These are phyloP conservation scores for Eimeria acervulina DNA, from an alignment of 169 alveolate genomes.

Conservation along the genomic window DNA sequence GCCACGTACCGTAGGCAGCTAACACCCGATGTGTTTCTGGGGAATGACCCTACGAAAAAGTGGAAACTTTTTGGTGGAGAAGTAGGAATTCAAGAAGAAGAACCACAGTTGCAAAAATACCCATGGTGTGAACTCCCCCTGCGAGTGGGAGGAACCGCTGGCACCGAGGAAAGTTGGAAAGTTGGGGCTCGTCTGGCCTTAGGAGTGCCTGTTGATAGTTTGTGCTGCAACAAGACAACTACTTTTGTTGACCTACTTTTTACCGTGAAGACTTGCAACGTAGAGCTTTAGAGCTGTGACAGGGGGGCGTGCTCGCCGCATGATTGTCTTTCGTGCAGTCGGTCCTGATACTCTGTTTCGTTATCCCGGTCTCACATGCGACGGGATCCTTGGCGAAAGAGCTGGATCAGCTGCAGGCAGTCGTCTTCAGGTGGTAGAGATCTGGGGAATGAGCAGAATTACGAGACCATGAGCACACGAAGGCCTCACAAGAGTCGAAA, in stretches of 20 bases:
- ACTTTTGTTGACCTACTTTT: background rate
- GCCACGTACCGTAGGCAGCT: background rate
- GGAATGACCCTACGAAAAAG: too few species aligned
- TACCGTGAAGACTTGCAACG: background rate
- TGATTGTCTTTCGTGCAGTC: background rate
- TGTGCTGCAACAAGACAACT: background rate
- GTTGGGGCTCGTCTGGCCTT: background rate
- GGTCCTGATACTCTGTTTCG: background rate
- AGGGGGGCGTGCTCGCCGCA: background rate
- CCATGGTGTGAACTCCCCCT: background rate
- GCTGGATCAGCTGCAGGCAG: background rate
- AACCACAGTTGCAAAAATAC: background rate
- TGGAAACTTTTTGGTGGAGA: background rate
- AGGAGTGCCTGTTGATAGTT: background rate
- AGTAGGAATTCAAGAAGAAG: background rate
- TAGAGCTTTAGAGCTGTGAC: background rate
- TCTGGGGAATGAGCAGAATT: background rate
- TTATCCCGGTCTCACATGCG: background rate
- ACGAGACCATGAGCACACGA: constrained; percentile 1
- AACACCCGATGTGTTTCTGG: background rate
- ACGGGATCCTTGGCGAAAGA: background rate
- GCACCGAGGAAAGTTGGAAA: background rate
- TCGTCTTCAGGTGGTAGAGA: background rate
- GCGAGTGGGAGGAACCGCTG: background rate
- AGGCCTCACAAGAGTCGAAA: background rate